Evolutionary conservation across 305 asterid genomes (phyloP).

Genomic region (Solanum hybrid): DNA sequence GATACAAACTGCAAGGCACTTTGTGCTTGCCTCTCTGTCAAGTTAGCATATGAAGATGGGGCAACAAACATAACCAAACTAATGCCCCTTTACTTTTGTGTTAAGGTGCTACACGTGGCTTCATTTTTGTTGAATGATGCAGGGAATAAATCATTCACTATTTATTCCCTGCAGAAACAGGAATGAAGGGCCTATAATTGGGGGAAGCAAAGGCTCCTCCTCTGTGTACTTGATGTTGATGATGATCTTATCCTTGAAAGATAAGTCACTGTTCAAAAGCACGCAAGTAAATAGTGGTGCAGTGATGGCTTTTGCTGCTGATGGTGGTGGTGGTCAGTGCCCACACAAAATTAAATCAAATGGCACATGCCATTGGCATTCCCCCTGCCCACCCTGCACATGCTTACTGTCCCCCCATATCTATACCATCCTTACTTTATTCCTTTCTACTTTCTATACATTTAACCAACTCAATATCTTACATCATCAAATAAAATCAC

Average conservation of each 20-base stretch:
- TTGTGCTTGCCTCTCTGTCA: conserved; percentile 6
- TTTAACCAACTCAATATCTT: neutral
- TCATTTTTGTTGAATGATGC: neutral
- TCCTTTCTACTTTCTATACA: neutral
- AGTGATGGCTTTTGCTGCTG: neutral
- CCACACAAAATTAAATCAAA: conserved; percentile 7
- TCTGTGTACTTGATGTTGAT: neutral
- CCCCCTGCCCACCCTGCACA: conserved; percentile 28
- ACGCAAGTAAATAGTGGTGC: neutral
- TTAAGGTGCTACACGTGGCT: neutral
- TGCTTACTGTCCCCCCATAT: conserved; percentile 25
- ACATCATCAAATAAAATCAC: conserved; percentile 4
- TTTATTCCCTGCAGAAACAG: neutral
- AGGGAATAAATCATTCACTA: neutral
- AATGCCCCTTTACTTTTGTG: neutral
- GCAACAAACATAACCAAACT: neutral
- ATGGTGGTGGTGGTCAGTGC: conserved; percentile 1
- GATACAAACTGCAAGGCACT: neutral
- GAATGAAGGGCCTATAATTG: neutral
- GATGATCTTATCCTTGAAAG: neutral
- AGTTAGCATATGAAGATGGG: neutral
- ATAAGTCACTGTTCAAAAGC: neutral
- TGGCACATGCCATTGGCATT: conserved; percentile 10
- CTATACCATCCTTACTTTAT: neutral
- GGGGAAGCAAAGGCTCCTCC: neutral